Evolutionary conservation across 2,329 filamentous ascomycete genomes (phyloP), one percentile per base, ranked within the genome.

Genomic region (Aspergillus pseudotamarii): DNA sequence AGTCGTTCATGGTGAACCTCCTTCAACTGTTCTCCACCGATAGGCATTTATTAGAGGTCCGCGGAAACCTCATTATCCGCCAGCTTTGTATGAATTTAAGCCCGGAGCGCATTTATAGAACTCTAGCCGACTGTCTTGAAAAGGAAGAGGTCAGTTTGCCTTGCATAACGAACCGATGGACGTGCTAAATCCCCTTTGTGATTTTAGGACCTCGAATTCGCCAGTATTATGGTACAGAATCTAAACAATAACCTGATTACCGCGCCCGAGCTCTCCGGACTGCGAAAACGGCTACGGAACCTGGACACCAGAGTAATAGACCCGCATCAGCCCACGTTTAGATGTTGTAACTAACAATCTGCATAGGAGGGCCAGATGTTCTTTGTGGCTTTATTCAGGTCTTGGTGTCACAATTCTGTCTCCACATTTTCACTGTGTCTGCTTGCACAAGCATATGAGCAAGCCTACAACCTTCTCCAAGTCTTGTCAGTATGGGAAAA

Each of bases 181-280:
- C 36, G 14, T 61, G 57, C 63, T 70, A 58, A 70, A 48, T 16
- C 41, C 28, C 11, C 9, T 21, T 19, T 38, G 11, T 36, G 4
- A 55, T n/a, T 23, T 4, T 53, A 85, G 79, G 95, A 99, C 75
- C 88, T 99, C 48, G 96, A 99, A 76, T 99, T 99, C 78, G 94
- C 95, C 19, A 97, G 94, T 75, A 98, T 99, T 71, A 99, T 99
- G 95, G 93, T 99, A 34, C 95, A 99, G 77, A 98, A 98, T 72
- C 84, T 99, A 58, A 99, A 99, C 81, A 99, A 99, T 78, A 99
- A 99, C 72, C 88, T 99, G 60, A 97, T 99, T 68, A 99, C 96
- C 1, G 95, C 96, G 0, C 95, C 96, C 0, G 94, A 99, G 78
- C 83, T 99, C 34, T 89, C 92, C 1, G 96, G 98, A 70, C 84